Evolutionary conservation across 2,329 filamentous ascomycete genomes (phyloP), one percentile per base, ranked within the genome.

Genomic region (Aureobasidium subglaciale): DNA sequence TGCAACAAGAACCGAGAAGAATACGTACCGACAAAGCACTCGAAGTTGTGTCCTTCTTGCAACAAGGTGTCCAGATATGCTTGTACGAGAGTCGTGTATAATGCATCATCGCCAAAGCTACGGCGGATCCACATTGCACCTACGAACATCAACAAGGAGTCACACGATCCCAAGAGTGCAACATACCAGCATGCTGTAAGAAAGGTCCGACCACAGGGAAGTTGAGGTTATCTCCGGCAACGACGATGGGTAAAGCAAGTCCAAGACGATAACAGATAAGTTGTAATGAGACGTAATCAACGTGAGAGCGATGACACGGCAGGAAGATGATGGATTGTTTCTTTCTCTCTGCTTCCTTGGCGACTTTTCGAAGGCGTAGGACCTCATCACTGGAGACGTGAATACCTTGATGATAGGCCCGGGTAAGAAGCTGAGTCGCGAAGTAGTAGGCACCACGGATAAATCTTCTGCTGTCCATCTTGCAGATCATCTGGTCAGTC

Each of bases 401-500:
- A 52, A 99, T 96, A 75, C 89, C 93, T 74, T 97, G 92, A 66
- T 97, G 90, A 69, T 99, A 99, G 5, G 93, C 92, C 59, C 93
- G 78, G 4, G 92, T 95, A 59, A 97, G 76, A 43, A 97, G 78
- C 71, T 97, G 92, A 1, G 91, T 95, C 45, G 78, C 78, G 35
- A 96, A 68, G 68, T 96, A 99, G 69, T 97, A 97, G 43, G 93
- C 92, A 22, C 89, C 84, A 46, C 93, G 79, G 63, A 99, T 96
- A 67, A 97, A 97, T 2, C 82, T 77, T 68, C 91, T 95, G 76
- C 87, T 95, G 71, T 99, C 93, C 79, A 97, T 92, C 73, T 99
- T 99, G 80, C 92, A 97, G 59, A 99, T 96, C 93, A 99, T 97
- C 60, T 86, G 83, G 67, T 96, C 90, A 22, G 90, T 89, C 80